Base-by-base conservation (phyloP, 495 filamentous ascomycete species). In the Penicillium dipodomyicola region DNA sequence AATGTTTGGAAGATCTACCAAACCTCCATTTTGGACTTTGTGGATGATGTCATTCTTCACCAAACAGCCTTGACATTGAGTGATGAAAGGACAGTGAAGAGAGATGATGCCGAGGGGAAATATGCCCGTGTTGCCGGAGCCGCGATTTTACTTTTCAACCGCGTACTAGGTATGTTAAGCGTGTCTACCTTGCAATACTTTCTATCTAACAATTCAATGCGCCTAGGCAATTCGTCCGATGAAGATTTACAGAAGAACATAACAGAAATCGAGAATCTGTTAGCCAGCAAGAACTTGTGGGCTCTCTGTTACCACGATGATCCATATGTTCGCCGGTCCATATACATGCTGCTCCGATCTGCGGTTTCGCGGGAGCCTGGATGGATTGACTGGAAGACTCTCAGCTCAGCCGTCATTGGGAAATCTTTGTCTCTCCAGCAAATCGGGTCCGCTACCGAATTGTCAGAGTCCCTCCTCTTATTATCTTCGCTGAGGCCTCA, bases 81-180 rank as follows among this genome's bases (percentile, higher is more conserved):
- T 65, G 95, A 97, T 68, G 87, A 92, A 69, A 82, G 92, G 50
- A 89, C 84, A 6, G 85, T 88, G 27, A 93, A 85, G 56, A 76
- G 86, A 11, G 92, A 97, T 61, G 94, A 99, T 64, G 83, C 89
- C 1, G 78, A 89, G 54, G 84, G 85, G 2, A 97, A 96, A 63
- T 94, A 95, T 71, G 79, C 83, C 29, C 80, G 94, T 53, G 90
- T 96, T 5, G 80, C 91, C 20, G 84, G 84, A 15, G 84, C 85
- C 19, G 77, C 75, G 33, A 56, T 80, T 32, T 59, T 72, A 42
- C 59, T 80, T 14, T 72, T 82, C 45, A 78, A 74, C 42, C 67
- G 73, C 8, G 67, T 82, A 15, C 42, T 82, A 65, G 76, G 79
- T 82, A 65, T 44, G 66, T 47, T 20, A 14, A 14, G 22, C 7